Evolutionary conservation across 768 basidiomycete species (phyloP), one percentile per base, ranked within the genome.

Genomic region (Trametes gibbosa): DNA sequence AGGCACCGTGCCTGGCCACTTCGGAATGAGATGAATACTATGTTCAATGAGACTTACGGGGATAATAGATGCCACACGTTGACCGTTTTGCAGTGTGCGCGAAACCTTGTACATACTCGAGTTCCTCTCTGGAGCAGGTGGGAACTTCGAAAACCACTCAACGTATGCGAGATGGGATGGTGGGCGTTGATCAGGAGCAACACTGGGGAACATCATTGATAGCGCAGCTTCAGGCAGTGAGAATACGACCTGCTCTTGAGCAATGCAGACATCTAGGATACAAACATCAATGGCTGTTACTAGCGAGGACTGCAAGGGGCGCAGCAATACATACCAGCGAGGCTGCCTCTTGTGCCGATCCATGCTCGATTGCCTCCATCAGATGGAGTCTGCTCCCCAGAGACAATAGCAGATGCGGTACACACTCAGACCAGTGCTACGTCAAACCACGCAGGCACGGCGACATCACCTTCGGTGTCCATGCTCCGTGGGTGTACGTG

Each of bases 1-100:
- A 23, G 72, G 73, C 1, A 67, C 73, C 1, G 51, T 27, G 14
- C 58, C 56, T 1, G 74, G 70, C 58, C 73, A 77, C 46, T 68
- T 63, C 0, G 75, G 74, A n/a, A 72, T 64, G 0, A 75, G 62
- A 58, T 77, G 76, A 1, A 68, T 46, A 46, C 72, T 73, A 1
- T 63, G 58, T 0, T 29, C 10, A 13, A 76, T 70, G 0, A 61
- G 12, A 1, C 42, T 27, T 10, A 73, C 35, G 0, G 68, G 66
- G 8, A 76, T 52, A 21, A 74, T 54, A 5, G 64, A 64, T 7
- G 65, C 63, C 17, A 59, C 37, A 2, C 56, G 48, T 7, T 50
- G 45, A 2, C 65, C 64, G 4, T 67, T 5, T 7, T 41, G 6
- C 0, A 54, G 9, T 0, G 41, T 21, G 0, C 65, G 55, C 2